These are phyloP conservation scores for Globisporangium mamillatum DNA, from an alignment of 352 stramenopile genomes.

Conservation along the genomic window DNA sequence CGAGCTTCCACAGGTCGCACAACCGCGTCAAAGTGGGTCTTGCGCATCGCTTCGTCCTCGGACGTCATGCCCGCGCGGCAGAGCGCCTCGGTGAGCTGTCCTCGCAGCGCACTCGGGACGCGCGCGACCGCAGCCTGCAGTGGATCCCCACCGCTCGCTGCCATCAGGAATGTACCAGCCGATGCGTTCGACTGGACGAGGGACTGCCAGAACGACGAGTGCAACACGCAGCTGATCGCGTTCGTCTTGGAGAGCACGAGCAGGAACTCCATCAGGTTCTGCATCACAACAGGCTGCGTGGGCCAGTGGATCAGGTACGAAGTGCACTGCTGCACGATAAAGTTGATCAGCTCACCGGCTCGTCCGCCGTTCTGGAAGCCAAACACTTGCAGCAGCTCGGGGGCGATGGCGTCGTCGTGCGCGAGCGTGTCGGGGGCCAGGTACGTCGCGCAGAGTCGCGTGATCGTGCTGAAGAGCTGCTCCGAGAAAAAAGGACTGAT, in stretches of 20 bases:
- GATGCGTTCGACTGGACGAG: conserved; percentile 72
- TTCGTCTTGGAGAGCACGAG: conserved; percentile 63
- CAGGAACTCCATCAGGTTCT: conserved; percentile 79
- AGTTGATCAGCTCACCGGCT: conserved; percentile 58
- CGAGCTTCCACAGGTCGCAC: conserved; percentile 43
- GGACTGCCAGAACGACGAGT: conserved; percentile 60
- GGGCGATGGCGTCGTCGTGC: conserved; percentile 36
- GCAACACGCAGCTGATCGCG: conserved; percentile 55
- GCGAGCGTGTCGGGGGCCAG: conserved; percentile 48
- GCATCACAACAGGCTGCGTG: conserved; percentile 78
- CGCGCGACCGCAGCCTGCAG: conserved; percentile 50
- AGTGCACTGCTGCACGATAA: conserved; percentile 65
- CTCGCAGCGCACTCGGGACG: conserved; percentile 55
- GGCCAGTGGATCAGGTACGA: conserved; percentile 81
- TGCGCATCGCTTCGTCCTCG: conserved; percentile 38
- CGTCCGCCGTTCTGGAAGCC: conserved; percentile 50
- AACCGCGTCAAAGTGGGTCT: conserved; percentile 55
- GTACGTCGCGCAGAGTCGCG: conserved; percentile 75
- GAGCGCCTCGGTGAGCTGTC: conserved; percentile 64
- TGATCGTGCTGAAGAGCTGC: conserved; percentile 68
- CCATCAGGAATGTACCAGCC: conserved; percentile 52
- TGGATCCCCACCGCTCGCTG: conserved; percentile 19
- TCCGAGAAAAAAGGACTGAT: conserved; percentile 84
- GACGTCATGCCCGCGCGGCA: conserved; percentile 71
- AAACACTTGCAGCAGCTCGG: conserved; percentile 63